Percentiles rank a stretch among this genome's conserved stretches.
These are phyloP conservation scores for Truncatella angustata DNA, from an alignment of 2,329 filamentous ascomycete genomes.

Conservation along the genomic window DNA sequence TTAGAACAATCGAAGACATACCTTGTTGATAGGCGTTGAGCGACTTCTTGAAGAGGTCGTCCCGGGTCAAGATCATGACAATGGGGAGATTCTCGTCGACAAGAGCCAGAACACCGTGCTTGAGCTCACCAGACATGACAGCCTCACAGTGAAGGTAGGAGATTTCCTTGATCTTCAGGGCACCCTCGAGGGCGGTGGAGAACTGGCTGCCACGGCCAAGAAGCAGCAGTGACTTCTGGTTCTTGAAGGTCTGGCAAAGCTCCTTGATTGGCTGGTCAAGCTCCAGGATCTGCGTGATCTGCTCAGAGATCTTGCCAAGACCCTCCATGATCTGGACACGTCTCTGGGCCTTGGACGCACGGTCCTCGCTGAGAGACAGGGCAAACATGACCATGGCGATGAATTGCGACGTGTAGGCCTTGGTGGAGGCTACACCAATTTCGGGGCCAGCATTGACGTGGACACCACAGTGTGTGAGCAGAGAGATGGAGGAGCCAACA, in stretches of 20 bases:
- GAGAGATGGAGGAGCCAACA: constrained; percentile 96
- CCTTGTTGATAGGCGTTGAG: constrained; percentile 98
- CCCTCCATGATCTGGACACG: constrained; percentile 97
- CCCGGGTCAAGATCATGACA: constrained; percentile 98
- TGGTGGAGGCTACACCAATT: constrained; percentile 98
- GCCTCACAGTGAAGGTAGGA: constrained; percentile 99
- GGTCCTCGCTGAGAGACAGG: constrained; percentile 91
- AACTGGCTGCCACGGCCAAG: constrained; percentile 95
- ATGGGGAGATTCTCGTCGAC: constrained; percentile 98
- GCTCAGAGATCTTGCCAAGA: constrained; percentile 78
- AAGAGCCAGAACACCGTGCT: constrained; percentile 95
- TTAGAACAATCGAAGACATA: constrained; percentile 37
- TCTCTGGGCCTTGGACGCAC: constrained; percentile 87
- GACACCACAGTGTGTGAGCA: constrained; percentile 98
- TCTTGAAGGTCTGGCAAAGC: constrained; percentile 90
- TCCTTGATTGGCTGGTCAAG: constrained; percentile 94
- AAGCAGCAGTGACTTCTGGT: constrained; percentile 93
- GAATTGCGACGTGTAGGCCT: constrained; percentile 99
- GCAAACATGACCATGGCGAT: constrained; percentile 99
- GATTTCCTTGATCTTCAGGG: constrained; percentile 99
- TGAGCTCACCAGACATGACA: constrained; percentile 99
- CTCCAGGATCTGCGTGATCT: constrained; percentile 89
- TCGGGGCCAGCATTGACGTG: constrained; percentile 99
- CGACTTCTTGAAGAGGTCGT: constrained; percentile 97
- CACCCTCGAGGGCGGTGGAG: constrained; percentile 94